A percentile compares a stretch with the other conserved stretches of the same genome.
These are phyloP conservation scores for Lathyrus sativus DNA, from an alignment of 306 rosid genomes.

Conservation along the genomic window DNA sequence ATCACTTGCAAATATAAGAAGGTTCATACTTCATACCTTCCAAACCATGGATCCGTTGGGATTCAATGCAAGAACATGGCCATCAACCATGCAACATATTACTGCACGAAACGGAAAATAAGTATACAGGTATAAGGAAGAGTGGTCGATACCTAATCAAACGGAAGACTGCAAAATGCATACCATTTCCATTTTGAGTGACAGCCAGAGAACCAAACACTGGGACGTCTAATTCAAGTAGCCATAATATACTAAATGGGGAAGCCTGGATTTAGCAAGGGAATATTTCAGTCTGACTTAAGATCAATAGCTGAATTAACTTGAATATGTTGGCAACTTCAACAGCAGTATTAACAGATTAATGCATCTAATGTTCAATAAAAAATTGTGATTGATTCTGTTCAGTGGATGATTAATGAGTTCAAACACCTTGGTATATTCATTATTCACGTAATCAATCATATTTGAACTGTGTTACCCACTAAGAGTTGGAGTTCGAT, in stretches of 20 bases:
- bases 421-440: no score
- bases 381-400: no score
- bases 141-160: conserved; percentile 18
- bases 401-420: no score
- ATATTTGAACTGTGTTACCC: no score
- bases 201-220: conserved; percentile 81
- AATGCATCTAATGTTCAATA: no score
- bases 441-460: no score
- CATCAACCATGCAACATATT: conserved; percentile 88
- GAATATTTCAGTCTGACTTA: conserved; percentile 23
- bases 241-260: conserved; percentile 69
- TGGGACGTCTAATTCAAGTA: conserved; percentile 69
- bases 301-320: conserved; percentile 22
- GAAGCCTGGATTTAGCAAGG: conserved; percentile 50
- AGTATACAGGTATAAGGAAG: conserved; percentile 7
- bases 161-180: conserved; percentile 28
- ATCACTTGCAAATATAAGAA: conserved; percentile 27
- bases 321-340: conserved; percentile 26
- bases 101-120: conserved; percentile 50
- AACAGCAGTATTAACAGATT: conserved; percentile 22
- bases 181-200: conserved; percentile 62
- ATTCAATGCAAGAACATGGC: conserved; percentile 71
- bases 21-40: conserved; percentile 61
- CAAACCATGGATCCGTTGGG: conserved; percentile 74
- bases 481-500: no score